Conservation (phyloP, 305 asterid genomes). For the Fraxinus latifolia region DNA sequence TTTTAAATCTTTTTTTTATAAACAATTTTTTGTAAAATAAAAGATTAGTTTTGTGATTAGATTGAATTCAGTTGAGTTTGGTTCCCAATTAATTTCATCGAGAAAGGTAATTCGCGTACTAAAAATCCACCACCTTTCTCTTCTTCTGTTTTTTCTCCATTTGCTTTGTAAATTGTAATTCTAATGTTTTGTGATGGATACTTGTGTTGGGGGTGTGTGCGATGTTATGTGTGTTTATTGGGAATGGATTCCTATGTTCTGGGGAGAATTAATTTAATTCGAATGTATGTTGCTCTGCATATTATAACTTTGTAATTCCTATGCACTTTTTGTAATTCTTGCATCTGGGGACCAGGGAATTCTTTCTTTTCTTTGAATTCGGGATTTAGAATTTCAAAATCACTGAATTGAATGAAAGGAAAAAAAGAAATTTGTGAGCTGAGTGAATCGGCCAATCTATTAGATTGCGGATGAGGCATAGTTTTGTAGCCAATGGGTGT, state of each 20-base stretch:
- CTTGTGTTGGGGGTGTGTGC: conserved; percentile 17
- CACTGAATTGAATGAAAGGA: conserved; percentile 15
- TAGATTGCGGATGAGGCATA: conserved; percentile 15
- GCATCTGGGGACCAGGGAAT: neutral
- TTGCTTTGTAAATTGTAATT: conserved; percentile 17
- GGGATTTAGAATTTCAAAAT: conserved; percentile 15
- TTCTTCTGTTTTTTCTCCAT: conserved; percentile 9
- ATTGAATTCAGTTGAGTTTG: conserved; percentile 49
- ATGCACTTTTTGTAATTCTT: neutral
- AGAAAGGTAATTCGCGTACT: conserved; percentile 7
- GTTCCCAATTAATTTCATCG: neutral
- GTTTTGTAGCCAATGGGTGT: neutral
- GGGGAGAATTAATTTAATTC: conserved; percentile 22
- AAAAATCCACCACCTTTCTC: neutral
- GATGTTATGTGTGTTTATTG: conserved; percentile 21
- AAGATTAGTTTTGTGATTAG: conserved; percentile 29
- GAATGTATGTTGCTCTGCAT: conserved; percentile 24
- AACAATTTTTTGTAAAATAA: conserved; percentile 22
- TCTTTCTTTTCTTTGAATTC: conserved; percentile 6
- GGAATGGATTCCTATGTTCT: conserved; percentile 22
- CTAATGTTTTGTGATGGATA: neutral
- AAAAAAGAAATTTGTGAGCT: conserved; percentile 8
- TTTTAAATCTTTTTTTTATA: neutral
- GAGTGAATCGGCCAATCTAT: neutral
- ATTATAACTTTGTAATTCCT: neutral